Conservation (phyloP, 108 stramenopile species). For the Fragilaria crotonensis region DNA sequence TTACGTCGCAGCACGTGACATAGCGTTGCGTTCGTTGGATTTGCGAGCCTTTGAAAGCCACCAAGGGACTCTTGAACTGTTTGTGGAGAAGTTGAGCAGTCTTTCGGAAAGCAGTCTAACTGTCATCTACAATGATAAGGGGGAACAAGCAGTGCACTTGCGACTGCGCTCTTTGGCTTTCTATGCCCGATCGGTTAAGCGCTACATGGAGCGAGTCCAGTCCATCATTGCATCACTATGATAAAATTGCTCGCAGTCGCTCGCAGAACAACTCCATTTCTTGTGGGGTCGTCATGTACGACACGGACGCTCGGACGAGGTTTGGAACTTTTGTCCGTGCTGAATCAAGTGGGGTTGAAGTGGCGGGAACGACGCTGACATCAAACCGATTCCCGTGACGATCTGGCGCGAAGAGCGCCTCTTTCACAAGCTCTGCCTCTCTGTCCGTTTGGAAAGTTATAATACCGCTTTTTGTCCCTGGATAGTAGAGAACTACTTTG, state of each 20-base stretch:
- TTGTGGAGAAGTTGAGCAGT: slow-evolving; percentile 23
- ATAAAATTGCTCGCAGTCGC: slow-evolving; percentile 2
- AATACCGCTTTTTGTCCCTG: slow-evolving; percentile 35
- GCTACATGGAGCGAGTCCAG: slow-evolving; percentile 13
- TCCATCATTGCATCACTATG: neutral
- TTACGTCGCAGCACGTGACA: slow-evolving; percentile 15
- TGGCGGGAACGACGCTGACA: slow-evolving; percentile 51
- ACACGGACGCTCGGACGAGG: slow-evolving; percentile 49
- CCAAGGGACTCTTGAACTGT: slow-evolving; percentile 24
- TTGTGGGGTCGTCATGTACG: slow-evolving; percentile 43
- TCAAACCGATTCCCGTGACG: slow-evolving; percentile 21
- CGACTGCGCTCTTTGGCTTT: slow-evolving; percentile 15
- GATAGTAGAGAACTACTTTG: slow-evolving; percentile 22
- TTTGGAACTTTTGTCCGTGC: slow-evolving; percentile 23
- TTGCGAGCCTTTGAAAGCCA: slow-evolving; percentile 17
- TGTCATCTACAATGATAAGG: slow-evolving; percentile 7
- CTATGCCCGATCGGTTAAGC: slow-evolving; percentile 11
- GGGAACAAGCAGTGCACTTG: slow-evolving; percentile 4
- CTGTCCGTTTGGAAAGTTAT: slow-evolving; percentile 25
- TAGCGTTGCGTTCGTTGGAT: neutral
- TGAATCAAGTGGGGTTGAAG: slow-evolving; percentile 62
- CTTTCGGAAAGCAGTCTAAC: slow-evolving; percentile 23
- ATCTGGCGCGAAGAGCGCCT: neutral
- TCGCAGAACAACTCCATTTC: slow-evolving; percentile 41
- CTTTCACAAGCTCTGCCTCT: too few relatives aligned